Evolutionary conservation across 768 basidiomycete genomes (phyloP).

Genomic region (Guyanaporus albipodus): DNA sequence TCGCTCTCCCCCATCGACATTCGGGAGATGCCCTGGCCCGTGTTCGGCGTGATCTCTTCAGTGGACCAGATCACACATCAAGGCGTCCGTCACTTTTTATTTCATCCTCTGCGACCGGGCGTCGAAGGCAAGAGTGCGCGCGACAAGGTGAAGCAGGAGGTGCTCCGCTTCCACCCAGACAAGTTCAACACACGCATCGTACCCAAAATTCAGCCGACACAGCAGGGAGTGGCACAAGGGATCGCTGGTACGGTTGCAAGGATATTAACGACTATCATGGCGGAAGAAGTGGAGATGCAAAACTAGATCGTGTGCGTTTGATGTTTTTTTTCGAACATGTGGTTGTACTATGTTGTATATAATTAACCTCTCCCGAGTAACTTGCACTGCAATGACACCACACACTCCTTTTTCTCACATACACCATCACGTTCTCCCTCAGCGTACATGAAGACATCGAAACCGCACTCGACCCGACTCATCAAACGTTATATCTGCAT

Average conservation of each 20-base stretch:
- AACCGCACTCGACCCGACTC: too few species aligned
- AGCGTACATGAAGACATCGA: too few species aligned
- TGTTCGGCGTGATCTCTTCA: conserved; percentile 22
- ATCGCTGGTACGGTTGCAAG: conserved; percentile 40
- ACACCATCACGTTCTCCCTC: too few species aligned
- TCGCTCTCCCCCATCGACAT: conserved; percentile 24
- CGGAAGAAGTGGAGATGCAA: conserved; percentile 9
- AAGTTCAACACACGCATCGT: conserved; percentile 41
- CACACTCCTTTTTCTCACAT: conserved; percentile 5
- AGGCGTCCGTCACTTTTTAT: conserved; percentile 38
- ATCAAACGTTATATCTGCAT: too few species aligned
- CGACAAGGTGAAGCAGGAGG: conserved; percentile 41
- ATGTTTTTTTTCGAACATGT: background rate
- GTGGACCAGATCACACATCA: conserved; percentile 34
- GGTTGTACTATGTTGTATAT: background rate
- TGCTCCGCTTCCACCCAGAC: conserved; percentile 55
- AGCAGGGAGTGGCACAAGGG: conserved; percentile 33
- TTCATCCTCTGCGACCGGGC: conserved; percentile 32
- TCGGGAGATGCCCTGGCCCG: conserved; percentile 44
- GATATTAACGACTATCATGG: conserved; percentile 38
- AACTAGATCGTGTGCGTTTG: too few species aligned
- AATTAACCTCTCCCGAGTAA: background rate
- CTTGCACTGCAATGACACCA: background rate
- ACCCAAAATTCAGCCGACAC: conserved; percentile 30
- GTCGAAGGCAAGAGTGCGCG: conserved; percentile 30